Evolutionary conservation across 2,329 filamentous ascomycete species (phyloP).

Genomic region (Paraconiothyrium sp.): DNA sequence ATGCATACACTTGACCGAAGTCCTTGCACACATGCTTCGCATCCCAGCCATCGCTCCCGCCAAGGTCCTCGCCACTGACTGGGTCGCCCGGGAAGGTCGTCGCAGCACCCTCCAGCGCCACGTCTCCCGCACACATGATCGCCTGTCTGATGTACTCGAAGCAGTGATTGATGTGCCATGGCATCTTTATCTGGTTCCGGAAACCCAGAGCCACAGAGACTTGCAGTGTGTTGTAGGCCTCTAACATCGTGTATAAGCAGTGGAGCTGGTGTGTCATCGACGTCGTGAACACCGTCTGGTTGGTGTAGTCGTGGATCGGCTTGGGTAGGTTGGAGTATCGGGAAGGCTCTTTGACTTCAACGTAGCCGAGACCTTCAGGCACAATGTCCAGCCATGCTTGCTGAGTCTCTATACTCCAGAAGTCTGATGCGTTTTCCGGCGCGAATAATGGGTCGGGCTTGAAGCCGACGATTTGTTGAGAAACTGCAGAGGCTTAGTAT

Average conservation of each 20-base stretch:
- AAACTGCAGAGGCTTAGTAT: constrained; percentile 29
- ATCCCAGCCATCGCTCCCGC: constrained; percentile 49
- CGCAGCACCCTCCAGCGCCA: constrained; percentile 44
- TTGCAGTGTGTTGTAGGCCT: constrained; percentile 43
- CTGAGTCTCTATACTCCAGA: constrained; percentile 42
- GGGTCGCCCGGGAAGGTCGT: constrained; percentile 40
- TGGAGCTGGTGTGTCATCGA: constrained; percentile 48
- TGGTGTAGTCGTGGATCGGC: constrained; percentile 45
- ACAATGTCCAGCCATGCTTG: constrained; percentile 45
- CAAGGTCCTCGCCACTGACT: constrained; percentile 35
- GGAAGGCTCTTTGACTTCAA: constrained; percentile 34
- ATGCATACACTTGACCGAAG: constrained; percentile 41
- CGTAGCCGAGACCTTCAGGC: constrained; percentile 47
- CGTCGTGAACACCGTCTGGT: constrained; percentile 43
- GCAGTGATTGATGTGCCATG: constrained; percentile 48
- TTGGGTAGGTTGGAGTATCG: constrained; percentile 39
- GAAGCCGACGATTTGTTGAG: constrained; percentile 43
- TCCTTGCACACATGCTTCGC: constrained; percentile 46
- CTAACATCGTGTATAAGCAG: constrained; percentile 45
- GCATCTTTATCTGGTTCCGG: constrained; percentile 35
- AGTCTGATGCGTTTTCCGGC: constrained; percentile 40
- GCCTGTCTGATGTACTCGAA: constrained; percentile 47
- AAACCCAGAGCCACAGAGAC: constrained; percentile 21
- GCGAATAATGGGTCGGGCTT: constrained; percentile 35
- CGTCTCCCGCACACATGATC: constrained; percentile 47